These are phyloP conservation scores for Chrysosporium queenslandicum DNA, from an alignment of 2,329 filamentous ascomycete genomes.

Conservation along the genomic window DNA sequence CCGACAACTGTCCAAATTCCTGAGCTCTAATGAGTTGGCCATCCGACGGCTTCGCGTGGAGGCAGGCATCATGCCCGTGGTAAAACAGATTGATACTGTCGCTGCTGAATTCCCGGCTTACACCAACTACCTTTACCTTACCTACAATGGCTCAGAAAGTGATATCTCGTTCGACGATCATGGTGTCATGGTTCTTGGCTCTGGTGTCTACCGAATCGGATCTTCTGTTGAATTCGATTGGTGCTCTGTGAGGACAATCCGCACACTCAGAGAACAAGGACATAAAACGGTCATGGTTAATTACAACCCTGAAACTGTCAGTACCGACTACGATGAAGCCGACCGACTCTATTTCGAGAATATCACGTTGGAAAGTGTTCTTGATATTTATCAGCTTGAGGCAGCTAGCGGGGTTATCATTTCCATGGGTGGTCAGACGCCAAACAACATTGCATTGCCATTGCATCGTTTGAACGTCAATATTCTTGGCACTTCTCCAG, in stretches of 20 bases:
- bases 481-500: conserved; percentile 87
- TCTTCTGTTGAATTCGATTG: conserved; percentile 98
- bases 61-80: conserved; percentile 71
- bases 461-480: conserved; percentile 83
- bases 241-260: conserved; percentile 91
- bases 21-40: conserved; percentile 86
- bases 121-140: conserved; percentile 94
- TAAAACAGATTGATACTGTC: conserved; percentile 98
- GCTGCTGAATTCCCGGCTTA: conserved; percentile 90
- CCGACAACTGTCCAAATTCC: conserved; percentile 85
- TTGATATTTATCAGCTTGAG: conserved; percentile 91
- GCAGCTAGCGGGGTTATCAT: conserved; percentile 73
- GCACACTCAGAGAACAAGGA: conserved; percentile 71
- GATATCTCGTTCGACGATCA: conserved; percentile 80
- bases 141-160: conserved; percentile 82
- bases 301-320: conserved; percentile 82
- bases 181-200: conserved; percentile 91
- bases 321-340: conserved; percentile 87
- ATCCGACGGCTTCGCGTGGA: conserved; percentile 78
- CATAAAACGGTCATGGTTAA: conserved; percentile 97
- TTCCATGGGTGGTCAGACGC: conserved; percentile 93
- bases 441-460: conserved; percentile 92
- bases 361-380: conserved; percentile 77
- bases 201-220: conserved; percentile 92
- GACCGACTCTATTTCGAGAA: conserved; percentile 95